Evolutionary conservation across 108 stramenopile genomes (phyloP).

Genomic region (Skeletonema marinoi): DNA sequence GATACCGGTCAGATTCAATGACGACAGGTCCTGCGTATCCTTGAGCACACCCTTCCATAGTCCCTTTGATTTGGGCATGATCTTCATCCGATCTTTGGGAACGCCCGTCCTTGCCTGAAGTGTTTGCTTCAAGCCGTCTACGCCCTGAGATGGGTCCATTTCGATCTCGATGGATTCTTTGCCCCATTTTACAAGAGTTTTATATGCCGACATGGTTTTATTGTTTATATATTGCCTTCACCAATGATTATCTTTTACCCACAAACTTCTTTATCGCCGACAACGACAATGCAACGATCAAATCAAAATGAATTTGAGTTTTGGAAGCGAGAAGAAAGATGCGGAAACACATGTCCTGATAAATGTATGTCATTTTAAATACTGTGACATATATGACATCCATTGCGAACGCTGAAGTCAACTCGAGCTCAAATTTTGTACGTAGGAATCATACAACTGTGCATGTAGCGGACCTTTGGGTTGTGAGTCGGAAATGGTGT

Average conservation of each 20-base stretch:
- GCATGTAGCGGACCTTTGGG: too few relatives aligned
- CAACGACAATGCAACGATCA: background rate
- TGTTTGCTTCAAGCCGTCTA: conserved; percentile 81
- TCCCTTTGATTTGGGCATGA: conserved; percentile 95
- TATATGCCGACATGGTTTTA: conserved; percentile 19
- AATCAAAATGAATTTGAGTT: too few relatives aligned
- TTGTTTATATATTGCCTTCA: background rate
- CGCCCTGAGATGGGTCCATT: conserved; percentile 72
- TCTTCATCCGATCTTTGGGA: conserved; percentile 94
- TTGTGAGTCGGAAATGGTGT: too few relatives aligned
- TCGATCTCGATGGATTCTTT: conserved; percentile 79
- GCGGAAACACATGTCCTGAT: too few relatives aligned
- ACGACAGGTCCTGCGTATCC: conserved; percentile 82
- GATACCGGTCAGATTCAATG: conserved; percentile 56
- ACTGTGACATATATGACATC: too few relatives aligned
- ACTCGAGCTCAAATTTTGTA: too few relatives aligned
- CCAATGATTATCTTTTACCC: background rate
- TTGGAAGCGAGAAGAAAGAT: too few relatives aligned
- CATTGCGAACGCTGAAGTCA: too few relatives aligned
- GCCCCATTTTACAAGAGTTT: conserved; percentile 90
- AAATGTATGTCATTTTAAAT: too few relatives aligned
- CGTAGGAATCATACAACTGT: too few relatives aligned
- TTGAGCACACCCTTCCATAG: conserved; percentile 90
- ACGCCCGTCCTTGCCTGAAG: conserved; percentile 92
- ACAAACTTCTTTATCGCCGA: background rate